Conservation (phyloP, 2,329 filamentous ascomycete genomes). For the Zymoseptoria crescenta region DNA sequence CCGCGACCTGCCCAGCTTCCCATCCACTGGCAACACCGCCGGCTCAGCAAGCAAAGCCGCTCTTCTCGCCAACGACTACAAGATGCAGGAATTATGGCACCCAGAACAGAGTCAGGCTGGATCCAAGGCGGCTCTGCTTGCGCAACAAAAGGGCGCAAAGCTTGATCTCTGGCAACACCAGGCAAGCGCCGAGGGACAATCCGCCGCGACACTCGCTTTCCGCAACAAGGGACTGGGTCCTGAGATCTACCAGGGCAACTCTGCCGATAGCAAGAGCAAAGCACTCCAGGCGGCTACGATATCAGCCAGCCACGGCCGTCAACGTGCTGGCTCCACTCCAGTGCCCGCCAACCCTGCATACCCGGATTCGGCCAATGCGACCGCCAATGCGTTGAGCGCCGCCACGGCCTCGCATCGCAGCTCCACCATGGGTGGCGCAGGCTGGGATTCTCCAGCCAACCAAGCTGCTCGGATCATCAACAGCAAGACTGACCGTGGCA, state of each 20-base stretch:
- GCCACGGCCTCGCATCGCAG: conserved; percentile 59
- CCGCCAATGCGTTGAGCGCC: conserved; percentile 62
- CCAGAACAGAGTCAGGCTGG: conserved; percentile 57
- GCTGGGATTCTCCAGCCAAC: conserved; percentile 42
- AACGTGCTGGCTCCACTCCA: conserved; percentile 56
- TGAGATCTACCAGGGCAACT: conserved; percentile 40
- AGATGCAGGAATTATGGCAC: conserved; percentile 55
- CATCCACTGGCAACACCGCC: conserved; percentile 64
- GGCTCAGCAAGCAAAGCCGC: conserved; percentile 54
- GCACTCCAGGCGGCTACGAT: conserved; percentile 70
- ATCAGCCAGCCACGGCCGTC: conserved; percentile 57
- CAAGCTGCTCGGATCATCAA: conserved; percentile 58
- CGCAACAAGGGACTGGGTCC: conserved; percentile 43
- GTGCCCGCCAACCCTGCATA: conserved; percentile 39
- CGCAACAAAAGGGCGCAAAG: conserved; percentile 47
- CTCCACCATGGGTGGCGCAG: conserved; percentile 27
- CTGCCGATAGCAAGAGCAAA: conserved; percentile 49
- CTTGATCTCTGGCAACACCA: conserved; percentile 46
- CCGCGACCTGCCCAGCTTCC: conserved; percentile 66
- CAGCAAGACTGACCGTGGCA: conserved; percentile 61
- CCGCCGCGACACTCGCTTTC: conserved; percentile 63
- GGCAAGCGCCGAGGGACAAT: conserved; percentile 49
- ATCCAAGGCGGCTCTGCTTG: conserved; percentile 66
- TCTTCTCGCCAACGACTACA: conserved; percentile 52
- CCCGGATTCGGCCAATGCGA: conserved; percentile 53